A percentile compares a stretch with the other conserved stretches of the same genome.
phyloP scores from a whole-genome alignment of 1,284 basidiomycete species.

The Rhizoctonia solani region DNA sequence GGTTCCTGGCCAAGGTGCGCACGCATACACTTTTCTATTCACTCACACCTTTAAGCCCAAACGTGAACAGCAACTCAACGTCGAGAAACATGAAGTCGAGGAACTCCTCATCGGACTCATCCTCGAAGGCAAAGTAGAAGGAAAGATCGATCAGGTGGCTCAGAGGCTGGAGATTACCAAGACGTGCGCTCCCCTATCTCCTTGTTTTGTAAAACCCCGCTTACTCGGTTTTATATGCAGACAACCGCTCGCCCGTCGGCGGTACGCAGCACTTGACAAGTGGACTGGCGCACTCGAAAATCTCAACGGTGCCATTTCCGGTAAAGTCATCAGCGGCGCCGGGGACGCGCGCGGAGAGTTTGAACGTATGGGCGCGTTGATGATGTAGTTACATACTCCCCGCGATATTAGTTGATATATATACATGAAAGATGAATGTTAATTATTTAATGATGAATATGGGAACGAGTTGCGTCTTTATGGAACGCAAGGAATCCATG shows the following conservation, averaged over 20 bases:
- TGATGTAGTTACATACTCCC: constrained; percentile 7
- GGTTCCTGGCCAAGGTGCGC: constrained; percentile 83
- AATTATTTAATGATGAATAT: too few relatives aligned
- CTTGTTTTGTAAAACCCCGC: background rate
- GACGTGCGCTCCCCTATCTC: constrained; percentile 59
- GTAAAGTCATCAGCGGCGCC: constrained; percentile 54
- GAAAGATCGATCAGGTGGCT: constrained; percentile 93
- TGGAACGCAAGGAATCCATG: too few relatives aligned
- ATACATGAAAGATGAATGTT: too few relatives aligned
- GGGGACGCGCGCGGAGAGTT: constrained; percentile 26
- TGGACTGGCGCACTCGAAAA: constrained; percentile 79
- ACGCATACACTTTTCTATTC: background rate
- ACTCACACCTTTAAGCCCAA: constrained; percentile 16
- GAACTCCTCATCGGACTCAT: constrained; percentile 92
- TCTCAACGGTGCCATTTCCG: constrained; percentile 70
- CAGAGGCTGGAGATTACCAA: constrained; percentile 89
- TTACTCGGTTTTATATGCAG: constrained; percentile 49
- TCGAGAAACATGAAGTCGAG: constrained; percentile 86
- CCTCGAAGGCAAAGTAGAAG: constrained; percentile 92
- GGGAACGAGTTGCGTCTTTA: too few relatives aligned
- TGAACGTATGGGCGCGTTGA: constrained; percentile 17
- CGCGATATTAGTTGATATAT: too few relatives aligned
- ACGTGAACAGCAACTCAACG: constrained; percentile 80
- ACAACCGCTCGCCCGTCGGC: constrained; percentile 78
- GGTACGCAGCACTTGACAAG: constrained; percentile 78